These are phyloP conservation scores for Starmerella apicola DNA, from an alignment of 805 yeast genomes.

Conservation along the genomic window DNA sequence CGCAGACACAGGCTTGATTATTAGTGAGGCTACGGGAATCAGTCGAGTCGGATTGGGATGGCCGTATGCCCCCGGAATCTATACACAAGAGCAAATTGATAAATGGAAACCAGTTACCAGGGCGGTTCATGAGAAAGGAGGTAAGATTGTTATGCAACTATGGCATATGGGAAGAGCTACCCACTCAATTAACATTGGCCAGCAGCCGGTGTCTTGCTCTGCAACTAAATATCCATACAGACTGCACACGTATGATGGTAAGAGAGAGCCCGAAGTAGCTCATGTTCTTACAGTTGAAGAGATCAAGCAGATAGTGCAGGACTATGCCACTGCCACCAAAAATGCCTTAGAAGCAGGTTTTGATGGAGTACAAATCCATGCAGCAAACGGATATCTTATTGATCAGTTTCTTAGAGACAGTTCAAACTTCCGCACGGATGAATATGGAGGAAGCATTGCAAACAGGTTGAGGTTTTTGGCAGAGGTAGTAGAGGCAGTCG, in stretches of 20 bases:
- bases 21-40: constrained; percentile 45
- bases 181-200: constrained; percentile 10
- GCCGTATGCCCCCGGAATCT: constrained; percentile 26
- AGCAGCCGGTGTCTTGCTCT: constrained; percentile 8
- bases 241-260: constrained; percentile 23
- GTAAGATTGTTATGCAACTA: constrained; percentile 16
- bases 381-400: constrained; percentile 49
- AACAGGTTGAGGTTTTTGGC: constrained; percentile 40
- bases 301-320: constrained; percentile 33
- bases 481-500: constrained; percentile 41
- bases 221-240: constrained; percentile 4
- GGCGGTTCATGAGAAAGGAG: constrained; percentile 21
- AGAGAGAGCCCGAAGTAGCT: constrained; percentile 33
- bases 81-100: constrained; percentile 22
- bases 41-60: constrained; percentile 33
- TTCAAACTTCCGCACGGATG: constrained; percentile 45
- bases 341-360: constrained; percentile 42
- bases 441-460: constrained; percentile 52
- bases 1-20: constrained; percentile 36
- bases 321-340: constrained; percentile 40
- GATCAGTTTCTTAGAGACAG: constrained; percentile 36
- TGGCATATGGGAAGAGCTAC: constrained; percentile 19
- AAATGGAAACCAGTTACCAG: constrained; percentile 29
- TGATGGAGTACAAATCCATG: constrained; percentile 56
- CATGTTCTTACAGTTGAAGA: constrained; percentile 39